Evolutionary conservation across 257 asterid genomes (phyloP), one percentile per base, ranked within the genome.

Genomic region (Solanum ossicruentum): DNA sequence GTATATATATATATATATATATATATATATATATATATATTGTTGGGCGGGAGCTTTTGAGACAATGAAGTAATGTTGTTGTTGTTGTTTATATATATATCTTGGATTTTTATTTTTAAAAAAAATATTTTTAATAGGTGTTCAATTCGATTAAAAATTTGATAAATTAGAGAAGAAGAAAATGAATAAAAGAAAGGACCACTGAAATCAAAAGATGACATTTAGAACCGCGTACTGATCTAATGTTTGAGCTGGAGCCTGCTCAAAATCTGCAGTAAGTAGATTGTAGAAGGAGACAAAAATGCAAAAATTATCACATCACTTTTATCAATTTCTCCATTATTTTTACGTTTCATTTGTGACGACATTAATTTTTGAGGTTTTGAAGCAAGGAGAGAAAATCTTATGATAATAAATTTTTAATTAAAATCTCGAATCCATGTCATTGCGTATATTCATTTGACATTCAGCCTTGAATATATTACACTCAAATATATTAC

Each of bases 261-360:
- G 7, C 61, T 75, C 43, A 75, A 75, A 49, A 47, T 77, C 61
- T 26, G 82, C 63, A 77, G 61, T 75, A 49, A 9, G 82, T 49
- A 49, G 21, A 21, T 0, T 1, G 36, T 32, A 32, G 3, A 32
- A 47, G 7, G 41, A 47, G 60, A 32, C 82, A 75, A 73, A 21
- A 73, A 49, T 36, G 49, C 41, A 12, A 47, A 17, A 49, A 51
- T 12, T 13, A 49, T 72, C 32, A 12, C 47, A 10, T 10, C 13
- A 39, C 10, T 41, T 71, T 1, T 17, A 66, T 39, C 16, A n/a
- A 58, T 58, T 58, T 7, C 8, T 41, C 36, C 36, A 58, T n/a
- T 60, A n/a, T 12, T n/a, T 5, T n/a, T 58, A 10, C 32, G 0
- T 60, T 57, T 57, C 63, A n/a, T n/a, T 60, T 18, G 23, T 57